phyloP scores from a whole-genome alignment of 1,139 yeast species.

The Spencermartinsiella ligniputridi region DNA sequence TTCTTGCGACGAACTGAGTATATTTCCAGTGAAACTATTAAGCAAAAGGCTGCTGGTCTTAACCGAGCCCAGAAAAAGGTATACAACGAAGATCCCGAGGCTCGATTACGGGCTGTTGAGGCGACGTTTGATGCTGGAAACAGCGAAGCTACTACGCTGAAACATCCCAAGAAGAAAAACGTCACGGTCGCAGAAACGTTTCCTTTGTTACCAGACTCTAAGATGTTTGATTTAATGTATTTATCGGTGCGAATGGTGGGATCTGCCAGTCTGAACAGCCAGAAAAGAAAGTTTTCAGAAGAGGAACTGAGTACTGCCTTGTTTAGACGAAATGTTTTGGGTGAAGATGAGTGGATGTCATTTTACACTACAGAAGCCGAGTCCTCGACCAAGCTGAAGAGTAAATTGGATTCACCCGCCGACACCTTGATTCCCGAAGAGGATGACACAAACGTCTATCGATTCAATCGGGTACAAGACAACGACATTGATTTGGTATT shows the following conservation, averaged over 20 bases:
- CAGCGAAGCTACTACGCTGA: constrained; percentile 42
- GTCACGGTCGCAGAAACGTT: constrained; percentile 73
- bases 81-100: constrained; percentile 40
- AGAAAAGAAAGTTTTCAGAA: constrained; percentile 40
- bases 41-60: constrained; percentile 19
- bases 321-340: constrained; percentile 70
- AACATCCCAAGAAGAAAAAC: constrained; percentile 74
- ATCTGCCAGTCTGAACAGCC: constrained; percentile 58
- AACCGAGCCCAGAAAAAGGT: constrained; percentile 31
- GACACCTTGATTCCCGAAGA: constrained; percentile 31
- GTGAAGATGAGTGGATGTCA: constrained; percentile 79
- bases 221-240: constrained; percentile 76
- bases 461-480: constrained; percentile 66
- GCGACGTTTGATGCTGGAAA: constrained; percentile 64
- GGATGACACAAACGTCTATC: constrained; percentile 43
- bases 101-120: constrained; percentile 68
- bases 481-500: constrained; percentile 68
- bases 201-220: constrained; percentile 85
- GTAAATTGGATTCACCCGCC: constrained; percentile 26
- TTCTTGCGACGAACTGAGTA: constrained; percentile 94
- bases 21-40: constrained; percentile 46
- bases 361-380: constrained; percentile 51
- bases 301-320: constrained; percentile 57
- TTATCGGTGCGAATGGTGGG: constrained; percentile 72
- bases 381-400: constrained; percentile 29